Percentiles rank a stretch among this genome's conserved stretches.
Evolutionary conservation across 306 rosid species (phyloP).

Genomic region (Leucaena leucocephala): DNA sequence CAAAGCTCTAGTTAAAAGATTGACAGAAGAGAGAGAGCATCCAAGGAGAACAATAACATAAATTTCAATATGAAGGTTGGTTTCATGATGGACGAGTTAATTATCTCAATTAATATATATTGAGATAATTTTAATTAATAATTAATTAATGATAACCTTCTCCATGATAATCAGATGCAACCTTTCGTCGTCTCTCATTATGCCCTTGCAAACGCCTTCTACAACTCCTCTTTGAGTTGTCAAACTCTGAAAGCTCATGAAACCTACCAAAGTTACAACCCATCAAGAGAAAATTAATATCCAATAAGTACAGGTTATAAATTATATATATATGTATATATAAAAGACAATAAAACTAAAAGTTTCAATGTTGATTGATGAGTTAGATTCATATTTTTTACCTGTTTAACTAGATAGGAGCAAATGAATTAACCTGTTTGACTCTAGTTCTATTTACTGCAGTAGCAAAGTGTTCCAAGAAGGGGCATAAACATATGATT

Average conservation of each 20-base stretch:
- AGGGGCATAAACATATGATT: not conserved
- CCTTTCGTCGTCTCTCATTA: conserved; percentile 84
- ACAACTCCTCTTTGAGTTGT: conserved; percentile 78
- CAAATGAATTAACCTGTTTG: not conserved
- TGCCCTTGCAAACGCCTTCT: conserved; percentile 91
- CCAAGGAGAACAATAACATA: not conserved
- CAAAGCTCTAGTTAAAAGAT: conserved; percentile 2
- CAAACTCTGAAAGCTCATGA: conserved; percentile 76
- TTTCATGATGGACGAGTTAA: conserved; percentile 22
- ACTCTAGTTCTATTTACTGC: not conserved
- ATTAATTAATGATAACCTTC: conserved; percentile 47
- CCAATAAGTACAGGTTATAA: no score
- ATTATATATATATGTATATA: no score
- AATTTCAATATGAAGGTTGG: conserved; percentile 21
- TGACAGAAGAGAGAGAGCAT: conserved; percentile 87
- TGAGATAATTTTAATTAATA: not conserved
- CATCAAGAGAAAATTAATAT: conserved; percentile 24
- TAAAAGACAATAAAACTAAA: no score
- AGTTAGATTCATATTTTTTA: not conserved
- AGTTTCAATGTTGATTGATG: not conserved
- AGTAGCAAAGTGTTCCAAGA: not conserved
- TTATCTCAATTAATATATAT: conserved; percentile 33
- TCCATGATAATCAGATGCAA: conserved; percentile 52
- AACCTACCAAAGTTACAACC: conserved; percentile 53
- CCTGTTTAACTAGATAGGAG: not conserved